Percentiles rank a stretch among this genome's conserved stretches.
These are phyloP conservation scores for Moniliella sp. DNA, from an alignment of 1,284 basidiomycete genomes.

Conservation along the genomic window DNA sequence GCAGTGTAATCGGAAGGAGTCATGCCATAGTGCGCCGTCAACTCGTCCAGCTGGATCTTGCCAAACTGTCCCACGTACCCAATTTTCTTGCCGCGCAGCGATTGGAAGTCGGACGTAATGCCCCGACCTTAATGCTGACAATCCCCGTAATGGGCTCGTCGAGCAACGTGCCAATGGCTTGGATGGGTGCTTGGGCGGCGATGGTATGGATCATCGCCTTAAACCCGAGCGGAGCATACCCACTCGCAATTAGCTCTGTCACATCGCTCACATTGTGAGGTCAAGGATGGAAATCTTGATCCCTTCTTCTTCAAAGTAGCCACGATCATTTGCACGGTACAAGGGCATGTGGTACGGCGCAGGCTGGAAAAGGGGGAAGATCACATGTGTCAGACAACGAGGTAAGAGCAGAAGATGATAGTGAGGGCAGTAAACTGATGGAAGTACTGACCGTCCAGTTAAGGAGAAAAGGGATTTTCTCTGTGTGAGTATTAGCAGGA, in stretches of 20 bases:
- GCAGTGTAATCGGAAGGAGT: constrained; percentile 33
- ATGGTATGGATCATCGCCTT: constrained; percentile 35
- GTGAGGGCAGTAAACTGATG: too few relatives aligned
- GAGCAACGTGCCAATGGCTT: constrained; percentile 33
- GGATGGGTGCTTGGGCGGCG: constrained; percentile 34
- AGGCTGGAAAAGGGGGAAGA: too few relatives aligned
- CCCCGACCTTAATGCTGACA: constrained; percentile 34
- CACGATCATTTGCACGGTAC: too few relatives aligned
- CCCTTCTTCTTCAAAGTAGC: constrained; percentile 21
- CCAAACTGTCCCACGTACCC: constrained; percentile 36
- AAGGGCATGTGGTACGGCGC: too few relatives aligned
- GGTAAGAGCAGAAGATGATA: too few relatives aligned
- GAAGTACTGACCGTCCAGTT: too few relatives aligned
- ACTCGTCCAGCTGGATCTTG: constrained; percentile 35
- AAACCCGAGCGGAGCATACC: constrained; percentile 33
- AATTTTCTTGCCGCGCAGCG: constrained; percentile 35
- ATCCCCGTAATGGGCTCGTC: constrained; percentile 36
- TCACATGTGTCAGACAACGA: too few relatives aligned
- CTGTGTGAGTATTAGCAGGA: too few relatives aligned
- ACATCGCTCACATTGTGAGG: constrained; percentile 28
- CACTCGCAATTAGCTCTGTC: constrained; percentile 31
- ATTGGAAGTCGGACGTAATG: constrained; percentile 32
- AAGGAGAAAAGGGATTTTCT: too few relatives aligned
- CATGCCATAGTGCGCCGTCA: constrained; percentile 20
- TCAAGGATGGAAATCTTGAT: constrained; percentile 35